These are phyloP conservation scores for Microdochium paspali DNA, from an alignment of 2,329 filamentous ascomycete genomes.

Conservation along the genomic window DNA sequence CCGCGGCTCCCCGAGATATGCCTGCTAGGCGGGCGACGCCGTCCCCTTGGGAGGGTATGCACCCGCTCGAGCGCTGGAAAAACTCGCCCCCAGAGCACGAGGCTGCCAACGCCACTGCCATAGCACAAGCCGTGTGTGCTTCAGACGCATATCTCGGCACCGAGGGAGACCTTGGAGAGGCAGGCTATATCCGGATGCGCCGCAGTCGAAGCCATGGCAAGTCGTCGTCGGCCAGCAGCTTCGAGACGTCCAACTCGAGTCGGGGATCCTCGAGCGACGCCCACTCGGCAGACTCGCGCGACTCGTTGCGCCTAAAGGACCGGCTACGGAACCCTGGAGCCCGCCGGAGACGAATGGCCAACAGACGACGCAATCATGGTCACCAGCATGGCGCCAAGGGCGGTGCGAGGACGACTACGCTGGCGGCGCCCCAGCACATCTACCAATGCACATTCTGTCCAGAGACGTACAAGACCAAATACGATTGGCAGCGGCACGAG, in stretches of 20 bases:
- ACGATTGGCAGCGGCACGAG: constrained; percentile 4
- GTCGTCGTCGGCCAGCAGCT: neutral
- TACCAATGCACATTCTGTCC: constrained; percentile 4
- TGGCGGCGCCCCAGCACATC: neutral
- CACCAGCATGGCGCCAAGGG: neutral
- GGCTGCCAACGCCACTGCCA: neutral
- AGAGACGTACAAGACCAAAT: constrained; percentile 3
- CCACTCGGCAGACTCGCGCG: neutral
- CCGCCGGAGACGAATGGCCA: neutral
- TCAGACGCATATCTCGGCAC: neutral
- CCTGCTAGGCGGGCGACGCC: neutral
- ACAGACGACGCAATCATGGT: neutral
- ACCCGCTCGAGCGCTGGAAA: neutral
- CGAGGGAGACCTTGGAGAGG: neutral
- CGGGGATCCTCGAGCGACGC: neutral
- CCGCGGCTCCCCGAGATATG: too few relatives aligned
- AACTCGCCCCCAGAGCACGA: constrained; percentile 1
- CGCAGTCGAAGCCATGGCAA: neutral
- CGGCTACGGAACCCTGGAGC: neutral
- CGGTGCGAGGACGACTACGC: neutral
- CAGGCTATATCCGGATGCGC: neutral
- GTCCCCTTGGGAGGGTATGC: neutral
- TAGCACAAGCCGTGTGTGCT: neutral
- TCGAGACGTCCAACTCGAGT: neutral
- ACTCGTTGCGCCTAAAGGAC: neutral